Base-by-base conservation (phyloP, 2,329 filamentous ascomycete species). In the Arachnomyces sp. region DNA sequence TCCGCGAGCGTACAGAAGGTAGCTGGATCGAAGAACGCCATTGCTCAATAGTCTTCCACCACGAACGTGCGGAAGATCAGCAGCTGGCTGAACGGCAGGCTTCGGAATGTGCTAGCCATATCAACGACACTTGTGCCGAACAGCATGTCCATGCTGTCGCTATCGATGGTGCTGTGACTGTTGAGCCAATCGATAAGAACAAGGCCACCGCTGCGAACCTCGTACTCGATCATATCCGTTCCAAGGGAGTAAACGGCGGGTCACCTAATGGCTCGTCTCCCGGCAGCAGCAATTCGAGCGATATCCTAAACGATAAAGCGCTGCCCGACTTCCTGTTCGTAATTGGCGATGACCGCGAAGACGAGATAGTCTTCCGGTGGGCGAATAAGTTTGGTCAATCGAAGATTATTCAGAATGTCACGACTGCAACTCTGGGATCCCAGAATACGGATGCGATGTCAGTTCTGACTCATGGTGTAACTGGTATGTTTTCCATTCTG, bases 321-420 rank as follows among this genome's bases (percentile, higher is more conserved):
- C 55, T 51, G 0, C 76, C 87, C 1, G 87, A 95, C 57, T 96
- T 95, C 61, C 64, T 96, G 42, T 79, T 95, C 67, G 84, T 94
- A 5, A 77, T 89, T 28, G 90, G 90, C 29, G 89, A 95, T 55
- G 87, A 89, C 31, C 81, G 90, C 25, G 90, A 95, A 51, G 92
- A 96, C 49, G 90, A 96, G 58, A 83, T 86, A 51, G 83, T 94
- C 14, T 96, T 94, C 67, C 81, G 81, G 46, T 96, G 92, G 90
- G 92, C 90, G 13, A 94, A 95, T 64, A 72, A 77, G 36, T 67
- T 94, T 8, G 72, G 72, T 15, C 71, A 74, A 2, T 65, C 73
- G 7, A 72, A 74, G 13, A 65, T 66, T 2, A 72, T 88, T 32
- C 65, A 79, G 36, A 73, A 86, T 40, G 84, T 92, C 3, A 79